Percentiles rank a stretch among this genome's conserved stretches.
These are phyloP conservation scores for Nevesoporus exiguus DNA, from an alignment of 768 basidiomycete species.

Conservation along the genomic window DNA sequence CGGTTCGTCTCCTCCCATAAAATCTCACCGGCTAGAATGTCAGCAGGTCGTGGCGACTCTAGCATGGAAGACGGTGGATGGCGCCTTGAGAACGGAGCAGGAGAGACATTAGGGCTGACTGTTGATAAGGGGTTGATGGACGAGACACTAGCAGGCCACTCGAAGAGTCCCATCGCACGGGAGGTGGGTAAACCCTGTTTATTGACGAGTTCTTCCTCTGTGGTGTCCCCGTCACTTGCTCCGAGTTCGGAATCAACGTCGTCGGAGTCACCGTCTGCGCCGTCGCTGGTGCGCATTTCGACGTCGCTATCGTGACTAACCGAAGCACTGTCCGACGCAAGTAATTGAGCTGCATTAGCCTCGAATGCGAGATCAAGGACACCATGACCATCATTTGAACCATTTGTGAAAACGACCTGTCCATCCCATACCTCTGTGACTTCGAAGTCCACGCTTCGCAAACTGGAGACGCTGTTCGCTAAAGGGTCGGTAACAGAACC, in stretches of 20 bases:
- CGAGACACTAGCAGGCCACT: constrained; percentile 56
- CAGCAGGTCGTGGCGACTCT: constrained; percentile 56
- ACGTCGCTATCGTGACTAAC: constrained; percentile 52
- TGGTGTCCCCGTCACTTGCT: constrained; percentile 69
- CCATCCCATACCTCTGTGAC: constrained; percentile 73
- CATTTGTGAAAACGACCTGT: constrained; percentile 70
- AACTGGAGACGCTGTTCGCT: constrained; percentile 32
- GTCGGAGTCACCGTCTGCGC: constrained; percentile 31
- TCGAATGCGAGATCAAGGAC: constrained; percentile 71
- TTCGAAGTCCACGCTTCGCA: constrained; percentile 46
- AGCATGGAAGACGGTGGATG: constrained; percentile 27
- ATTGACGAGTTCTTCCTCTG: constrained; percentile 82
- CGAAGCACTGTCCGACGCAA: constrained; percentile 47
- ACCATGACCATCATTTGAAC: constrained; percentile 44
- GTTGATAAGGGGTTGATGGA: constrained; percentile 77
- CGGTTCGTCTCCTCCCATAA: constrained; percentile 49
- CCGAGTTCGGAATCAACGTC: constrained; percentile 48
- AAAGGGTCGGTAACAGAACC: constrained; percentile 27
- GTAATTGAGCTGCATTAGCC: constrained; percentile 50
- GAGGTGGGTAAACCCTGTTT: constrained; percentile 68
- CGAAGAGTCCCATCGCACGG: constrained; percentile 72
- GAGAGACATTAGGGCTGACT: constrained; percentile 54
- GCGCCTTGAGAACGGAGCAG: constrained; percentile 35
- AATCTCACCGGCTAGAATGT: constrained; percentile 62
- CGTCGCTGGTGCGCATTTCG: constrained; percentile 41